Base-by-base conservation (phyloP, 345 rosid genomes). In the Eucalyptus camaldulensis region DNA sequence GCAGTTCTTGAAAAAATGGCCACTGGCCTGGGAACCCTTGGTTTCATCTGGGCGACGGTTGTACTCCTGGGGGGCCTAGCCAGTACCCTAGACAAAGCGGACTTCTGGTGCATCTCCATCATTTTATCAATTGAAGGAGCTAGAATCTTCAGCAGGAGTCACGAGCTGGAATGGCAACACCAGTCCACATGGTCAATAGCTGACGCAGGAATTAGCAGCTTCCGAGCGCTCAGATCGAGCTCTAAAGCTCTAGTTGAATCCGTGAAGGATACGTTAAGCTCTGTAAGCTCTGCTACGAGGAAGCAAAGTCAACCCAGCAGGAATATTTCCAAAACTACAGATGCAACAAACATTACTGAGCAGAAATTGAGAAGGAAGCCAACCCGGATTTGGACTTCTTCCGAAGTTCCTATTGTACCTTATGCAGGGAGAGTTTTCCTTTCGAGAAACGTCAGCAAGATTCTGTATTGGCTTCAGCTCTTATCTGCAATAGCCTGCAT, bases 391-490 rank as follows among this genome's bases (percentile, higher is more conserved):
- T 95, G 99, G 97, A 91, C 87, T 81, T 92, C 93, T 88, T 94
- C 96, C 16, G 96, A 96, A 49, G 97, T 95, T 85, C 98, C 97
- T 45, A 92, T 96, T 56, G 90, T 96, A 45, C 97, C 99, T 0
- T 96, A 95, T 83, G 95, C 91, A 33, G 91, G 87, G 89, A 96
- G 99, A 98, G 86, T 96, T 83, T 96, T 92, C 86, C 90, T 93
- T 11, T 88, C 96, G 9, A 94, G 94, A 90, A 93, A 96, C 13
- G 22, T 40, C 9, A 76, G 83, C 83, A 76, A 37, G 29, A 76
- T 76, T 76, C 83, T 76, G 15, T 76, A 76, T 40, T 76, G 83
- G 83, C 83, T 76, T 43, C 83, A 76, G 83, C 83, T 76, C 47
- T 76, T 76, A 76, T 76, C 83, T 21, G 47, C 47, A 13, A 6